Conservation (phyloP, 2,329 filamentous ascomycete species). For the Curvularia sp. region DNA sequence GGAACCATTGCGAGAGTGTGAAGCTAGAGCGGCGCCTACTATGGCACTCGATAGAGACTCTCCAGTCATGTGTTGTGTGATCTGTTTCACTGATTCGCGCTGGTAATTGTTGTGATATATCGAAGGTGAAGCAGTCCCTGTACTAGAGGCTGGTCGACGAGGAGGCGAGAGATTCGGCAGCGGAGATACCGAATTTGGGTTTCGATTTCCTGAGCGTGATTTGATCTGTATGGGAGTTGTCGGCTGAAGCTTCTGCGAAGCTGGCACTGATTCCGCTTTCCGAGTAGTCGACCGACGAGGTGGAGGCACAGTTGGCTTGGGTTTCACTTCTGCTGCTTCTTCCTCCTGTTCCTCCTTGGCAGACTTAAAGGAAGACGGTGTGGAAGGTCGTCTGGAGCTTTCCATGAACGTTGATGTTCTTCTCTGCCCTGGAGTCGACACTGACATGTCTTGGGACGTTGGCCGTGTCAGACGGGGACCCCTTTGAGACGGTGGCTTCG, state of each 20-base stretch:
- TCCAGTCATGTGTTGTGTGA: slow-evolving; percentile 62
- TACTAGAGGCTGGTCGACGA: slow-evolving; percentile 33
- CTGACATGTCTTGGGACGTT: slow-evolving; percentile 35
- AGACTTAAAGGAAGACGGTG: slow-evolving; percentile 47
- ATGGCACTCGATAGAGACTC: slow-evolving; percentile 76
- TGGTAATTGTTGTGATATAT: slow-evolving; percentile 52
- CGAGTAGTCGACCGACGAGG: slow-evolving; percentile 42
- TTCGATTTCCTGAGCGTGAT: slow-evolving; percentile 47
- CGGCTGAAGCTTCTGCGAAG: slow-evolving; percentile 21
- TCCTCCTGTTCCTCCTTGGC: slow-evolving; percentile 46
- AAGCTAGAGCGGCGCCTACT: slow-evolving; percentile 74
- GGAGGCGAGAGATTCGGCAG: slow-evolving; percentile 30
- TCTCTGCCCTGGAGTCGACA: slow-evolving; percentile 26
- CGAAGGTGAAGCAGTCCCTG: slow-evolving; percentile 34
- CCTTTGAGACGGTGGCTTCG: slow-evolving; percentile 30
- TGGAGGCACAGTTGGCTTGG: slow-evolving; percentile 47
- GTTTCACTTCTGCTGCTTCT: slow-evolving; percentile 35
- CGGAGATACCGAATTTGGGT: slow-evolving; percentile 32
- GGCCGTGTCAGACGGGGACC: slow-evolving; percentile 29
- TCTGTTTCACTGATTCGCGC: slow-evolving; percentile 46
- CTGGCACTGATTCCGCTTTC: slow-evolving; percentile 17
- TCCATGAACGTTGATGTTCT: slow-evolving; percentile 38
- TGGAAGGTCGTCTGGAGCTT: slow-evolving; percentile 37
- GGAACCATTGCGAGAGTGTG: slow-evolving; percentile 61
- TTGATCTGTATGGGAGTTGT: slow-evolving; percentile 32